Evolutionary conservation across 2,329 filamentous ascomycete genomes (phyloP), one percentile per base, ranked within the genome.

Genomic region (Teratosphaeria pseudoeucalypti): DNA sequence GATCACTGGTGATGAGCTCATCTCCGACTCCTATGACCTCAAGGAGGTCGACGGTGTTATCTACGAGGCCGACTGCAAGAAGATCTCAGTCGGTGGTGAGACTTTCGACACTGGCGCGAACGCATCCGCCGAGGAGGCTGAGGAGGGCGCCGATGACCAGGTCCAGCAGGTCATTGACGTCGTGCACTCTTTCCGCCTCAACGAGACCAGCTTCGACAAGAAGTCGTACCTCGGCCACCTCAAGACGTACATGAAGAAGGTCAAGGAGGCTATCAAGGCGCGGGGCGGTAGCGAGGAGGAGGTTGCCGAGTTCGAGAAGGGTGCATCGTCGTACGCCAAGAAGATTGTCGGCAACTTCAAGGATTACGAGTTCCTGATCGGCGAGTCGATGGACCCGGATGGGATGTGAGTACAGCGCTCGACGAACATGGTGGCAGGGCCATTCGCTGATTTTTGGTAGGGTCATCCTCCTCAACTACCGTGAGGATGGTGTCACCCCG

Each of bases 381-480:
- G 92, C 79, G 87, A 94, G 82, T 88, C 85, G 70, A 95, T 95
- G 90, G 85, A 95, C 78, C 86, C 88, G 70, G 89, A 96, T 72
- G 92, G 88, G 81, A 95, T 96, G 94, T 94, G 81, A 72, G 88
- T 55, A 34, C 23, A 49, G 47, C 47, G 16, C 26, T n/a, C 1
- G 9, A n/a, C 6, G 16, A 29, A n/a, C 49, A 37, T 16, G 16
- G 16, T n/a, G 1, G 54, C n/a, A 16, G 19, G 16, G 37, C 23
- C 11, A 14, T 7, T 54, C 26, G 56, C 60, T 56, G 29, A 64
- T 52, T 37, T 54, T n/a, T 16, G 19, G 4, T 34, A 92, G 89
- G 85, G 82, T 96, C 70, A 82, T 92, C 66, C 89, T 96, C 68
- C 88, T 96, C 74, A 95, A 96, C 84, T 99, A 96, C 85, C 92